Percentiles rank a stretch among this genome's conserved stretches.
phyloP scores from a whole-genome alignment of 2,329 filamentous ascomycete species.

The Colletotrichum sp. region DNA sequence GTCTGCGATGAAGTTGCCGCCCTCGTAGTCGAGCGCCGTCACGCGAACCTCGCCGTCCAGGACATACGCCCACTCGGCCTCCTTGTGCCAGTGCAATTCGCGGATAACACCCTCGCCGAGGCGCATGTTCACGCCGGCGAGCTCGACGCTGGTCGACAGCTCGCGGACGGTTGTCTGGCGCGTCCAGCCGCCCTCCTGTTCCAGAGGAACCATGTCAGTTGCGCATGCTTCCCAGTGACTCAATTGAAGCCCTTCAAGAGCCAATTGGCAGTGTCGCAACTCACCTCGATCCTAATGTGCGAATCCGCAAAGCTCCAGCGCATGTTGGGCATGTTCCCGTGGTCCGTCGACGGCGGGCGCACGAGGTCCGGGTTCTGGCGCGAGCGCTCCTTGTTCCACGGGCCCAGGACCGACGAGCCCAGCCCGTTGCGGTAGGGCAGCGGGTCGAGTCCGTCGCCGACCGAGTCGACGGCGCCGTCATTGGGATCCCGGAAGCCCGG shows the following conservation, averaged over 20 bases:
- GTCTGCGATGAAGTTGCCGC: slow-evolving; percentile 79
- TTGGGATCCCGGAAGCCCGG: slow-evolving; percentile 65
- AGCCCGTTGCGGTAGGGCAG: slow-evolving; percentile 68
- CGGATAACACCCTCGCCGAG: slow-evolving; percentile 75
- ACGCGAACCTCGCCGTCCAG: slow-evolving; percentile 74
- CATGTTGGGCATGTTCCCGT: slow-evolving; percentile 74
- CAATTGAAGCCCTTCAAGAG: neutral
- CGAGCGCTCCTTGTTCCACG: slow-evolving; percentile 71
- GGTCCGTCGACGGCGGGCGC: slow-evolving; percentile 75
- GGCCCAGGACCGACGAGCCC: slow-evolving; percentile 71
- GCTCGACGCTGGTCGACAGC: slow-evolving; percentile 68
- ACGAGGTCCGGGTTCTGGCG: slow-evolving; percentile 75
- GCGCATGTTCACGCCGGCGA: slow-evolving; percentile 81
- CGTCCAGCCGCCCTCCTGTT: slow-evolving; percentile 77
- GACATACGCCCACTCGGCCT: slow-evolving; percentile 80
- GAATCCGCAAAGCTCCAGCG: slow-evolving; percentile 74
- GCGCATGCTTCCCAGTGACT: fast-evolving
- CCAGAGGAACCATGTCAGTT: neutral
- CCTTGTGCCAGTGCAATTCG: slow-evolving; percentile 82
- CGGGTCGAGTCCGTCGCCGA: slow-evolving; percentile 66
- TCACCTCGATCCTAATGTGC: slow-evolving; percentile 66
- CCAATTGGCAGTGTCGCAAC: slow-evolving; percentile 6
- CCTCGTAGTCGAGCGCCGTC: slow-evolving; percentile 76
- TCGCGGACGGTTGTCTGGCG: slow-evolving; percentile 74
- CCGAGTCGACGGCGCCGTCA: slow-evolving; percentile 66